Evolutionary conservation across 2,329 filamentous ascomycete genomes (phyloP), one percentile per base, ranked within the genome.

Genomic region (Aspergillus floridensis): DNA sequence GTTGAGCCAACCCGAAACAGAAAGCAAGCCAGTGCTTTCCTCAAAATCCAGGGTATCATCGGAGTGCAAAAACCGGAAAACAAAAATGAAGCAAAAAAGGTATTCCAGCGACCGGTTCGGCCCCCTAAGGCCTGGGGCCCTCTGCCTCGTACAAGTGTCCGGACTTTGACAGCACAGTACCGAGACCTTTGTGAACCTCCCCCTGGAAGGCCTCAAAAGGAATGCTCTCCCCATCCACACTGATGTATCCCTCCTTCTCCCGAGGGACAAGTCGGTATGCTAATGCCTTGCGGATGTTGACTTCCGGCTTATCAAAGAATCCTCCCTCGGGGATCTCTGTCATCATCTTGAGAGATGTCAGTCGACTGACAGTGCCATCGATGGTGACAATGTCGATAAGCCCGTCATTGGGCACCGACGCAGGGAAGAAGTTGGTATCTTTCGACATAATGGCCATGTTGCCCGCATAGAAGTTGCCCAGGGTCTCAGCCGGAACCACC

Each of bases 391-490:
- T 80, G 73, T 99, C 95, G 78, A 96, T 86, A 63, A 88, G 83
- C 11, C 93, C 95, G 70, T 99, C 95, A 49, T 87, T 87, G 14
- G 92, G 89, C 8, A 93, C 82, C 0, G 93, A 85, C 1, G 91
- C 88, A 2, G 26, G 91, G 82, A 81, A 99, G 79, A 98, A 96
- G 70, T 92, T 92, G 59, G 88, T 84, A 64, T 93, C 88, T 12
- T 91, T 84, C 0, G 93, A 88, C 91, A 99, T 93, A 75, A 89
- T 96, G 24, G 90, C 87, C 88, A 98, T 96, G 73, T 97, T 99
- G 62, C 95, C 95, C 32, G 88, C 90, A 76, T 96, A 98, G 74
- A 99, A 96, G 70, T 91, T 97, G 50, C 92, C 92, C 57, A 99
- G 80, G 31, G 88, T 91, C 63, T 95, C 86, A 63, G 89, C 84